Evolutionary conservation across 176 grass and related monocot genomes (phyloP).

Genomic region (Triticum monococcum): DNA sequence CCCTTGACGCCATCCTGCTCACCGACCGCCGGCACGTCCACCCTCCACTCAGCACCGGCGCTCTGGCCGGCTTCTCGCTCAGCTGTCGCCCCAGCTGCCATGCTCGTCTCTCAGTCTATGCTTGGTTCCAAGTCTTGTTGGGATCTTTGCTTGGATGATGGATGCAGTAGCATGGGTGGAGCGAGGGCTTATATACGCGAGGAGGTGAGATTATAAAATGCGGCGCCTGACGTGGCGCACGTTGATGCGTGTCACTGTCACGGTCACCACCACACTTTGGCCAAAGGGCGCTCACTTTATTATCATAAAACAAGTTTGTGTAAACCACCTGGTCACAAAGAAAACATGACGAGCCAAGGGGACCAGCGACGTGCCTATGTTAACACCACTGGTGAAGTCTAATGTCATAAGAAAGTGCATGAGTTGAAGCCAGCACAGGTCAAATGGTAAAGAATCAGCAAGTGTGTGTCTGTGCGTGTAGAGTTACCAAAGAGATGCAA

Average conservation of each 20-base stretch:
- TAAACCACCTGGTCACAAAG: not conserved
- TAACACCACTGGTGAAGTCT: not conserved
- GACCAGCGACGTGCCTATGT: not conserved
- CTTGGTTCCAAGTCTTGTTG: not conserved
- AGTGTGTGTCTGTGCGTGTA: not conserved
- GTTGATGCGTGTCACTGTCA: not conserved
- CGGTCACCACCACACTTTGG: slow-evolving; percentile 1
- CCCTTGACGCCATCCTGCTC: slow-evolving; percentile 23
- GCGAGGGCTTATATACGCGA: slow-evolving; percentile 20
- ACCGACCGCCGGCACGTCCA: slow-evolving; percentile 32
- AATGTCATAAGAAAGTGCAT: not conserved
- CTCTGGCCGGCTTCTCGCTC: not conserved
- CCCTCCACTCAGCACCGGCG: slow-evolving; percentile 27
- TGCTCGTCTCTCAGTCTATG: not conserved
- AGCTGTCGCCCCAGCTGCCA: not conserved
- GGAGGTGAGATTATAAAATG: not conserved
- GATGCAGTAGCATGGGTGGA: not conserved
- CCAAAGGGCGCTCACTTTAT: not conserved
- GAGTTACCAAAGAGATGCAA: too few species aligned
- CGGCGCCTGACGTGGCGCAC: slow-evolving; percentile 19
- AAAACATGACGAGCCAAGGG: not conserved
- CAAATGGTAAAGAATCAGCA: not conserved
- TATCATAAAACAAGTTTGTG: not conserved
- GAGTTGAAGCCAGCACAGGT: not conserved
- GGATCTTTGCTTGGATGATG: not conserved